Conservation (phyloP, 140 eudicot species). For the Stevia rebaudiana region DNA sequence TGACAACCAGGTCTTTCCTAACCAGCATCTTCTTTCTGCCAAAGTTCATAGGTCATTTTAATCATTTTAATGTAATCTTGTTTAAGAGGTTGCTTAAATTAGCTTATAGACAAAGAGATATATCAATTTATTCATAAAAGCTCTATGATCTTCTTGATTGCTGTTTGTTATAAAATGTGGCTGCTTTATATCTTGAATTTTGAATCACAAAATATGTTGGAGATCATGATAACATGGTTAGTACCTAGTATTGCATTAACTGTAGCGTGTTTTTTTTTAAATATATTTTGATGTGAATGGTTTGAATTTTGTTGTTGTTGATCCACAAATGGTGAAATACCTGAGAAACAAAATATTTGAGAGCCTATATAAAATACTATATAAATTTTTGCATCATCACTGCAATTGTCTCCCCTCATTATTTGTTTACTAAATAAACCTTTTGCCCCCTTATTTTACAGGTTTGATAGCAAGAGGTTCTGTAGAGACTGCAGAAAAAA, state of each 20-base stretch:
- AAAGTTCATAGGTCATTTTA: not conserved
- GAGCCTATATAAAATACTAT: conserved; percentile 3
- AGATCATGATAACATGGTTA: not conserved
- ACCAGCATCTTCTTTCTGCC: conserved; percentile 3
- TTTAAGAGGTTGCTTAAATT: conserved; percentile 12
- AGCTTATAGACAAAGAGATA: conserved; percentile 9
- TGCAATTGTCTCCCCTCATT: not conserved
- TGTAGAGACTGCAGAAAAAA: conserved; percentile 96
- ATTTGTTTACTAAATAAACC: conserved; percentile 5
- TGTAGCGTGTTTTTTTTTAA: not conserved
- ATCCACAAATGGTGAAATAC: conserved; percentile 3
- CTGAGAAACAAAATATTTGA: conserved; percentile 1
- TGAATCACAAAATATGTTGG: not conserved
- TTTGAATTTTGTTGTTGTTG: conserved; percentile 10
- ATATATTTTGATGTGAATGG: conserved; percentile 1
- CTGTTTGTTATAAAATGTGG: not conserved
- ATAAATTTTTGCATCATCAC: not conserved
- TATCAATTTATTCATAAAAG: not conserved
- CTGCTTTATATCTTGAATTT: not conserved
- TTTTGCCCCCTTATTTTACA: conserved; percentile 26
- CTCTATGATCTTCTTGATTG: not conserved
- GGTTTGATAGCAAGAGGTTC: conserved; percentile 97
- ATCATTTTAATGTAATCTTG: not conserved
- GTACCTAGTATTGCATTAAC: not conserved
- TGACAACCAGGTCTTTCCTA: not conserved